These are phyloP conservation scores for Leptographium radiaticola DNA, from an alignment of 2,329 filamentous ascomycete species.

Conservation along the genomic window DNA sequence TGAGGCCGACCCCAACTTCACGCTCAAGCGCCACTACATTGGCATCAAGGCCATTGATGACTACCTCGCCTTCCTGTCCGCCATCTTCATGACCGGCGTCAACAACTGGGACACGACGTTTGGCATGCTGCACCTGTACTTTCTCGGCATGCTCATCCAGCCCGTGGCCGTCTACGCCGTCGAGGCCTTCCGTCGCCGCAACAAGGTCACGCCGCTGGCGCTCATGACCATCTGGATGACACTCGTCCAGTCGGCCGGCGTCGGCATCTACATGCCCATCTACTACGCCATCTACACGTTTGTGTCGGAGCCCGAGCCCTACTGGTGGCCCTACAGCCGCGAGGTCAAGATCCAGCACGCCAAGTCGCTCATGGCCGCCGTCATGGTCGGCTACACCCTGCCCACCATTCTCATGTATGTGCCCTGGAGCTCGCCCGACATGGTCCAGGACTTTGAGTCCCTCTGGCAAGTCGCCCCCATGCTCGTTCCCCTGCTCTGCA, in stretches of 20 bases:
- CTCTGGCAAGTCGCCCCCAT: slow-evolving; percentile 11
- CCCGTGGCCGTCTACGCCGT: slow-evolving; percentile 7
- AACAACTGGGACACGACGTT: slow-evolving; percentile 1
- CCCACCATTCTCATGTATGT: slow-evolving; percentile 10
- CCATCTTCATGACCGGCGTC: slow-evolving; percentile 4
- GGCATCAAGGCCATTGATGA: slow-evolving; percentile 4
- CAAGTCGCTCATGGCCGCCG: slow-evolving; percentile 4
- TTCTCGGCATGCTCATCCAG: slow-evolving; percentile 4
- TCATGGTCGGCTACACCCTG: slow-evolving; percentile 7
- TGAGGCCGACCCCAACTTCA: background rate
- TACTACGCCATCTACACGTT: slow-evolving; percentile 4
- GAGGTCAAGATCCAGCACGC: slow-evolving; percentile 1
- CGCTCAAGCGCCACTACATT: slow-evolving; percentile 2
- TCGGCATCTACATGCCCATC: slow-evolving; percentile 7
- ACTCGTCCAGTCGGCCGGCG: slow-evolving; percentile 3
- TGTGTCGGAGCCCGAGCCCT: slow-evolving; percentile 4
- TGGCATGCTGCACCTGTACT: slow-evolving; percentile 4
- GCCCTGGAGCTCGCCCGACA: background rate
- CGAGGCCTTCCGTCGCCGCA: slow-evolving; percentile 9
- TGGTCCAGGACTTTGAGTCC: slow-evolving; percentile 5
- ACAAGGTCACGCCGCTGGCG: slow-evolving; percentile 4
- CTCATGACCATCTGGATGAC: slow-evolving; percentile 2
- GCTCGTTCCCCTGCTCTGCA: slow-evolving; percentile 2
- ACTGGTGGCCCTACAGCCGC: slow-evolving; percentile 6
- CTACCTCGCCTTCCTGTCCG: slow-evolving; percentile 3